phyloP scores from a whole-genome alignment of 208 protist genomes.

The Herpetomonas muscarum region DNA sequence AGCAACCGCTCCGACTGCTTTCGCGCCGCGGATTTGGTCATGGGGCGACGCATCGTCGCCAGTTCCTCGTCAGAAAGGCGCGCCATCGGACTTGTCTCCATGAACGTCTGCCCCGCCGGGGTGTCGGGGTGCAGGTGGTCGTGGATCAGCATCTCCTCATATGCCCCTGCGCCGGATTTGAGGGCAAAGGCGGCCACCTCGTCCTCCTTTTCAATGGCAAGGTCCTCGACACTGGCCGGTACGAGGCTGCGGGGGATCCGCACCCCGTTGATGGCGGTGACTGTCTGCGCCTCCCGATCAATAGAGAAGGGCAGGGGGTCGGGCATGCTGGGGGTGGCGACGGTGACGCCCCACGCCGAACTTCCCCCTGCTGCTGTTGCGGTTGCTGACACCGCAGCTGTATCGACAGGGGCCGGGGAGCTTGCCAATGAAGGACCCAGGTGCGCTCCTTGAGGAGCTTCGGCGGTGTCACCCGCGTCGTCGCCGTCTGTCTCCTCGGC shows the following conservation, averaged over 20 bases:
- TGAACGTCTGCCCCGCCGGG: constrained; percentile 31
- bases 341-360: background rate
- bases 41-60: constrained; percentile 6
- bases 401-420: no score
- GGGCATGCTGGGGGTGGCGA: background rate
- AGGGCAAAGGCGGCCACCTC: constrained; percentile 64
- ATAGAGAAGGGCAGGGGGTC: constrained; percentile 33
- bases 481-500: no score
- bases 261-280: constrained; percentile 74
- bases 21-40: constrained; percentile 34
- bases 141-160: constrained; percentile 53
- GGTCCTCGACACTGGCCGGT: constrained; percentile 47
- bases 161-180: constrained; percentile 56
- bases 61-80: constrained; percentile 36
- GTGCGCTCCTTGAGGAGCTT: no score
- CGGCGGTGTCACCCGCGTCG: no score
- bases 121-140: constrained; percentile 23
- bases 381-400: no score
- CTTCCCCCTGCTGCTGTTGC: no score
- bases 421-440: no score
- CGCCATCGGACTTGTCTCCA: constrained; percentile 22
- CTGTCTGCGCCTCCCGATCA: constrained; percentile 33
- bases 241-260: constrained; percentile 76
- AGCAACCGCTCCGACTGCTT: constrained; percentile 47
- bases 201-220: constrained; percentile 54